A percentile compares a stretch with the other conserved stretches of the same genome.
These are phyloP conservation scores for Pleurotus platypus DNA, from an alignment of 768 basidiomycete genomes.

Conservation along the genomic window DNA sequence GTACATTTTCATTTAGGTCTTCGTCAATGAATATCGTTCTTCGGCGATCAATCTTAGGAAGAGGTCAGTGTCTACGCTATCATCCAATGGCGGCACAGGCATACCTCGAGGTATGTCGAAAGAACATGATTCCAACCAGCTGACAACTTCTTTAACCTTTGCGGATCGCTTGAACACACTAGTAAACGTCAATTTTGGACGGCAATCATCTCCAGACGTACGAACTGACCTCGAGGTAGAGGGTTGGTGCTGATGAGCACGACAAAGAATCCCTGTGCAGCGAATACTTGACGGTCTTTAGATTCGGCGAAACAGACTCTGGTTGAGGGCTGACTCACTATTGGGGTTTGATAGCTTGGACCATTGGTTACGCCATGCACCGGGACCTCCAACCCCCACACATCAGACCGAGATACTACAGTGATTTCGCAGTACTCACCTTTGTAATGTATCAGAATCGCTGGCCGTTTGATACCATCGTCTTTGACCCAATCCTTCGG, in stretches of 20 bases:
- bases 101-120: neutral
- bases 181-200: neutral
- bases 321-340: neutral
- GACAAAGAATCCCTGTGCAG: slow-evolving; percentile 1
- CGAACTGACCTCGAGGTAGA: neutral
- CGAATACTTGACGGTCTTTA: neutral
- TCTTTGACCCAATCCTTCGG: neutral
- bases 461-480: neutral
- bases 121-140: neutral
- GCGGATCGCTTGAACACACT: neutral
- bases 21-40: neutral
- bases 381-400: neutral
- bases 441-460: neutral
- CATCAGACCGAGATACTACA: neutral
- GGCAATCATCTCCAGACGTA: neutral
- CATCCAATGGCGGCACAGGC: neutral
- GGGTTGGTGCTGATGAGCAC: neutral
- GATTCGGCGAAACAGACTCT: neutral
- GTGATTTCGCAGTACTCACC: neutral
- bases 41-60: neutral
- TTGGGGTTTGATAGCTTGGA: slow-evolving; percentile 2
- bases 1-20: neutral
- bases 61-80: neutral
- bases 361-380: neutral
- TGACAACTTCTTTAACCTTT: neutral